Conservation (phyloP, 228 moss, liverwort and hornwort species). For the Sphagnum fallax region DNA sequence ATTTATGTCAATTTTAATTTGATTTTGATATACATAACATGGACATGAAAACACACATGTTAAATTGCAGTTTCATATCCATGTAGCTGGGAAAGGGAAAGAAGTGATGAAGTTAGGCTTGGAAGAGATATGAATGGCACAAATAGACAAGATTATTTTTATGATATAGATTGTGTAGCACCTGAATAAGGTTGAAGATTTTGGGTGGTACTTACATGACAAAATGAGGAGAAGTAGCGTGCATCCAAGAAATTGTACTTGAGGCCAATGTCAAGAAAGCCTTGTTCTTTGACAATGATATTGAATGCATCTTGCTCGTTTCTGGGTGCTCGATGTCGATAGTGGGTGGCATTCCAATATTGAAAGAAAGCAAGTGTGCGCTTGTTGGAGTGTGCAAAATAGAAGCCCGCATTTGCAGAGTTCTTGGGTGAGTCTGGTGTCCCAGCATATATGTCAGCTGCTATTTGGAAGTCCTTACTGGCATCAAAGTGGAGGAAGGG, state of each 20-base stretch:
- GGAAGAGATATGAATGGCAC: too few relatives aligned
- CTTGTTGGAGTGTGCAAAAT: constrained; percentile 38
- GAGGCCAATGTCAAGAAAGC: constrained; percentile 48
- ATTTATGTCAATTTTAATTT: too few relatives aligned
- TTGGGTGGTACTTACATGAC: constrained; percentile 35
- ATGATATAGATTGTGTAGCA: too few relatives aligned
- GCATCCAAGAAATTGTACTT: constrained; percentile 74
- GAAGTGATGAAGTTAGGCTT: too few relatives aligned
- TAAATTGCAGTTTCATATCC: too few relatives aligned
- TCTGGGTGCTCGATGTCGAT: constrained; percentile 13
- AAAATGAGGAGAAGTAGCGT: constrained; percentile 69
- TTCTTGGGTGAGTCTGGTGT: background rate
- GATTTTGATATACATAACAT: too few relatives aligned
- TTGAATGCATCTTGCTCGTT: constrained; percentile 71
- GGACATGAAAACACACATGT: too few relatives aligned
- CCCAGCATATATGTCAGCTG: constrained; percentile 41
- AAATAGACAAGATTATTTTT: too few relatives aligned
- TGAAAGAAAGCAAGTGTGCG: constrained; percentile 37
- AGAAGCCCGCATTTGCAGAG: constrained; percentile 39
- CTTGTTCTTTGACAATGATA: constrained; percentile 46
- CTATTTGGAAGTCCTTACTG: constrained; percentile 46
- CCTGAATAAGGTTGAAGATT: too few relatives aligned
- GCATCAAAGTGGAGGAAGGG: constrained; percentile 31
- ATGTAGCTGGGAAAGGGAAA: too few relatives aligned
- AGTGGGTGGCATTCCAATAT: constrained; percentile 32